Evolutionary conservation across 306 rosid genomes (phyloP), one percentile per base, ranked within the genome.

Genomic region (Neltuma alba): DNA sequence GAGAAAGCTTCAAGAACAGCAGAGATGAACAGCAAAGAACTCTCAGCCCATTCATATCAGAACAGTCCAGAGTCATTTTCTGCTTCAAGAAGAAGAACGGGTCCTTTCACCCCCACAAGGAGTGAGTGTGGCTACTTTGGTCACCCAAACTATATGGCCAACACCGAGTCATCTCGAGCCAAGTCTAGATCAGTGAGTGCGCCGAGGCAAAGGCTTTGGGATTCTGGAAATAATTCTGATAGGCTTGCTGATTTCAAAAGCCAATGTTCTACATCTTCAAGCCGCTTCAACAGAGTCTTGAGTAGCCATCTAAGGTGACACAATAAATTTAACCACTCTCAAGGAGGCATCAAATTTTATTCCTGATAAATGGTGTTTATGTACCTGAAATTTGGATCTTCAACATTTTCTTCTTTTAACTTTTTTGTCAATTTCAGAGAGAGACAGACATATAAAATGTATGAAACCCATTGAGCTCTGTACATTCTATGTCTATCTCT

Each of bases 181-280:
- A 95, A 95, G 89, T 88, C 91, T 61, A 83, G 99, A 84, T 95
- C 99, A 28, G 96, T 90, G 48, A 95, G 99, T 85, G 99, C 93
- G 65, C 98, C 98, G 2, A 89, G 90, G 85, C 99, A 93, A 74
- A 89, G 99, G 84, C 42, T 74, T 60, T 85, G 86, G 82, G 91
- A 91, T 58, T 67, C 86, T 9, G 87, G 90, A 83, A 79, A 80
- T 48, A 72, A 67, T 86, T 84, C 91, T 63, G 92, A 94, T 30
- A 23, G 70, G n/a, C 82, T 77, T 73, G 74, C 83, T 82, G 91
- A 89, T 69, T 76, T 75, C 48, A 81, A 79, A 63, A 86, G 44
- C 79, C 82, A 77, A 38, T 79, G 76, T 18, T 70, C 73, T 75
- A 55, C 83, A 30, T 48, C 83, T 40, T 79, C 87, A 34, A 81